Conservation (phyloP, 2,329 filamentous ascomycete genomes). For the Cordyceps farinosa region DNA sequence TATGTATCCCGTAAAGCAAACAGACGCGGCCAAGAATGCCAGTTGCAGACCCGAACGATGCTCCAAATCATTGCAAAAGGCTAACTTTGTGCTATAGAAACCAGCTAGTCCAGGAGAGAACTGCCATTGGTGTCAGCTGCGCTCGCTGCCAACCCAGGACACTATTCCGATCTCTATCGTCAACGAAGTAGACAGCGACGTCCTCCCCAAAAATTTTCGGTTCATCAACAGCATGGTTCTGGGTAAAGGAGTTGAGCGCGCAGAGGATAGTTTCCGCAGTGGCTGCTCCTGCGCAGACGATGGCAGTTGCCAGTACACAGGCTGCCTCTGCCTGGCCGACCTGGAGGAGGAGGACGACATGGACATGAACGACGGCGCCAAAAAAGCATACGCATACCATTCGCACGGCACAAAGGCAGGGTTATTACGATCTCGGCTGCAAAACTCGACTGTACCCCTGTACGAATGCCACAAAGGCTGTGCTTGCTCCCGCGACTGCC, state of each 20-base stretch:
- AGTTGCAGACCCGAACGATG: background rate
- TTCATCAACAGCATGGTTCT: conserved; percentile 65
- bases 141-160: conserved; percentile 47
- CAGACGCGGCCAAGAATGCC: background rate
- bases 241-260: conserved; percentile 55
- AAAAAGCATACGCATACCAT: conserved; percentile 61
- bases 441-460: conserved; percentile 58
- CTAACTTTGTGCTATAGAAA: background rate
- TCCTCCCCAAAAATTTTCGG: conserved; percentile 59
- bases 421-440: conserved; percentile 48
- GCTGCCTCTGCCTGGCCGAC: conserved; percentile 67
- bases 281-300: conserved; percentile 65
- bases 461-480: conserved; percentile 79
- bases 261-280: conserved; percentile 58
- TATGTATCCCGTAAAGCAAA: background rate
- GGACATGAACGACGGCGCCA: conserved; percentile 19
- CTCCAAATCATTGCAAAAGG: too few relatives aligned
- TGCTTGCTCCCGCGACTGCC: conserved; percentile 60
- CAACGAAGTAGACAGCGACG: conserved; percentile 57
- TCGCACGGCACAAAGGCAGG: conserved; percentile 49
- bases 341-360: conserved; percentile 43
- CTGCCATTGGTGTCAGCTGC: conserved; percentile 63
- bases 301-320: conserved; percentile 62
- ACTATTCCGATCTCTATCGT: conserved; percentile 57
- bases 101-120: conserved; percentile 30